Base-by-base conservation (phyloP, 2,329 filamentous ascomycete genomes). In the Fusarium oxysporum region DNA sequence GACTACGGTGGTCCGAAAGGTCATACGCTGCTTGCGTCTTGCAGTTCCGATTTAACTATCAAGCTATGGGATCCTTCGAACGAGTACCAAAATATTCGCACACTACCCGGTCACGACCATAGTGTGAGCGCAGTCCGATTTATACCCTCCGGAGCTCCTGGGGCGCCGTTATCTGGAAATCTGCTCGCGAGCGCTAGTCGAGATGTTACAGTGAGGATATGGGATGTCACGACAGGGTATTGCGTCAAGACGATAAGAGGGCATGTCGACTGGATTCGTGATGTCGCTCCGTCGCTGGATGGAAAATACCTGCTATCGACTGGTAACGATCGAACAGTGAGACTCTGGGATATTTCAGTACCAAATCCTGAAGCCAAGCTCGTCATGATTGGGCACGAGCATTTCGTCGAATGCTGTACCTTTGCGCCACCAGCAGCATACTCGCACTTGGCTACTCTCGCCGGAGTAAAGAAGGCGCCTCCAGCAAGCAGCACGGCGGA, bases 11-110 rank as follows among this genome's bases (percentile, higher is more conserved):
- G 95, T 0, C 94, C 94, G 8, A 70, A 65, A 59, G 66, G 3
- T 87, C 92, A 78, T 93, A 93, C 40, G 51, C 74, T 81, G 8
- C 78, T 84, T 28, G 82, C 86, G 8, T 95, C 92, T 12, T 97
- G 94, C 85, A 95, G 92, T 53, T 95, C 92, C 54, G 96, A 98
- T 81, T 84, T 98, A 48, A 97, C 94, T 5, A 97, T 98, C 83
- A 97, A 97, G 82, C 86, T 98, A 30, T 98, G 95, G 95, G 94
- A 98, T 75, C 95, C 96, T 3, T 89, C 91, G 47, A 93, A 97
- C 80, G 93, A 96, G 67, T 98, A 98, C 85, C 97, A 97, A 81
- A 98, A 97, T 79, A 97, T 97, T 63, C 90, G 95, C 57, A 98
- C 95, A 2, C 86, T 98, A 25, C 92, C 93, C 1, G 95, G 96